These are phyloP conservation scores for Wallacemonas sp. DNA, from an alignment of 208 protist species.

Conservation along the genomic window DNA sequence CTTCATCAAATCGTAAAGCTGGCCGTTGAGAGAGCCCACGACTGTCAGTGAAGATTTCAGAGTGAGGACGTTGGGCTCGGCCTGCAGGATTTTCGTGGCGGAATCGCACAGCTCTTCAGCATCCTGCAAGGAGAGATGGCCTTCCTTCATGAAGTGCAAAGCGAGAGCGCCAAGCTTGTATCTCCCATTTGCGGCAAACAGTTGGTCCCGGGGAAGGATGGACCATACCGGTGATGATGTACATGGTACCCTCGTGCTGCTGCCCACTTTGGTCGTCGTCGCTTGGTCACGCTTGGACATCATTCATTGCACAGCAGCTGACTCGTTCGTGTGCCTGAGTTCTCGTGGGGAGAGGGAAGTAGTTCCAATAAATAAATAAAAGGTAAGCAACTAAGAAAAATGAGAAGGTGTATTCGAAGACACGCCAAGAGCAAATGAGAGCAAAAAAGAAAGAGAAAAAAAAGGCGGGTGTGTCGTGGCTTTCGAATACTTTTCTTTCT, in stretches of 20 bases:
- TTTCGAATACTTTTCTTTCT: no score
- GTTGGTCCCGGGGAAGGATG: constrained; percentile 29
- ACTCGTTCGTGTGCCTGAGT: no score
- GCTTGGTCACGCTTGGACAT: constrained; percentile 2
- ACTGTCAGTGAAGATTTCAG: constrained; percentile 75
- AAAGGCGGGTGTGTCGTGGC: no score
- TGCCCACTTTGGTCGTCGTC: background rate
- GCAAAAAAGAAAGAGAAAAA: constrained; percentile 5
- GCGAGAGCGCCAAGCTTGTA: constrained; percentile 54
- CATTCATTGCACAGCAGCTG: background rate
- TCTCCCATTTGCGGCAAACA: constrained; percentile 22
- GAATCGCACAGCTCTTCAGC: constrained; percentile 55
- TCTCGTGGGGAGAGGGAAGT: no score
- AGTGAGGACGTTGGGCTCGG: constrained; percentile 60
- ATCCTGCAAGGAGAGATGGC: constrained; percentile 45
- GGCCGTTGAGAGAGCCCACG: constrained; percentile 95
- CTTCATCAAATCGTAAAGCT: constrained; percentile 92
- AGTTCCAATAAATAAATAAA: background rate
- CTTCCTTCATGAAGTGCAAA: constrained; percentile 65
- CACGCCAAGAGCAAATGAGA: no score
- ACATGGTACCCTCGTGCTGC: background rate
- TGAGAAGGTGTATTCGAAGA: no score
- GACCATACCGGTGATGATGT: constrained; percentile 32
- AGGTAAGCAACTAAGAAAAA: background rate
- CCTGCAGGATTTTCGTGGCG: constrained; percentile 54